phyloP scores from a whole-genome alignment of 108 stramenopile species.

The Aurantiochytrium sp. region DNA sequence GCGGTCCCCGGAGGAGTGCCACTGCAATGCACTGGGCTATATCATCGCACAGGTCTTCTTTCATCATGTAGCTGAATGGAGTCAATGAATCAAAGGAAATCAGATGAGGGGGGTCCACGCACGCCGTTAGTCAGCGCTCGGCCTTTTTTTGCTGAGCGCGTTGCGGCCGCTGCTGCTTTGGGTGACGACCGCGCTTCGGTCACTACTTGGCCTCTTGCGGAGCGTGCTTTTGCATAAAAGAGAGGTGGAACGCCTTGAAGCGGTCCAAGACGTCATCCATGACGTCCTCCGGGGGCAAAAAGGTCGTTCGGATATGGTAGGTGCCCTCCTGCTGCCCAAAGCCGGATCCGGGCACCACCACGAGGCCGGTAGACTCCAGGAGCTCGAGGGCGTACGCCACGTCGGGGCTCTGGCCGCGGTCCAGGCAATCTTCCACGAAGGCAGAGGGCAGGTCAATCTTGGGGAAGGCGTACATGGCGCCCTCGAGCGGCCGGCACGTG shows the following conservation, averaged over 20 bases:
- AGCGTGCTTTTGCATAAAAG: conserved; percentile 73
- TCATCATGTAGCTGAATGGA: too few relatives aligned
- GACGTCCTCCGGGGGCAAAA: conserved; percentile 80
- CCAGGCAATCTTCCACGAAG: conserved; percentile 70
- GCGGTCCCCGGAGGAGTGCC: too few relatives aligned
- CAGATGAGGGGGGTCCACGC: too few relatives aligned
- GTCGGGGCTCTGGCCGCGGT: conserved; percentile 72
- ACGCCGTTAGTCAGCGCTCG: too few relatives aligned
- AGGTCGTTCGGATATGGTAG: conserved; percentile 91
- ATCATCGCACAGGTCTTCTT: too few relatives aligned
- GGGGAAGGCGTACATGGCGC: conserved; percentile 95
- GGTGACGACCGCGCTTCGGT: too few relatives aligned
- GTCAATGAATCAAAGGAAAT: too few relatives aligned
- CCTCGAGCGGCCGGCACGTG: conserved; percentile 79
- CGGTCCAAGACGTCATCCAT: conserved; percentile 65
- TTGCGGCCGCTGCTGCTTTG: too few relatives aligned
- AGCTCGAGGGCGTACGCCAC: conserved; percentile 83
- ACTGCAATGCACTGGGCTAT: too few relatives aligned
- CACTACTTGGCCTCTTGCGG: too few relatives aligned
- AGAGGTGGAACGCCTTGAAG: conserved; percentile 70
- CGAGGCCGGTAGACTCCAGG: conserved; percentile 82
- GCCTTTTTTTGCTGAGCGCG: too few relatives aligned
- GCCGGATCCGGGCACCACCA: conserved; percentile 89
- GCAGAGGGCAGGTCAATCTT: conserved; percentile 68
- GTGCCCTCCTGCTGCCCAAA: conserved; percentile 89